These are phyloP conservation scores for Saccharomycopsis schoenii DNA, from an alignment of 805 yeast species.

Conservation along the genomic window DNA sequence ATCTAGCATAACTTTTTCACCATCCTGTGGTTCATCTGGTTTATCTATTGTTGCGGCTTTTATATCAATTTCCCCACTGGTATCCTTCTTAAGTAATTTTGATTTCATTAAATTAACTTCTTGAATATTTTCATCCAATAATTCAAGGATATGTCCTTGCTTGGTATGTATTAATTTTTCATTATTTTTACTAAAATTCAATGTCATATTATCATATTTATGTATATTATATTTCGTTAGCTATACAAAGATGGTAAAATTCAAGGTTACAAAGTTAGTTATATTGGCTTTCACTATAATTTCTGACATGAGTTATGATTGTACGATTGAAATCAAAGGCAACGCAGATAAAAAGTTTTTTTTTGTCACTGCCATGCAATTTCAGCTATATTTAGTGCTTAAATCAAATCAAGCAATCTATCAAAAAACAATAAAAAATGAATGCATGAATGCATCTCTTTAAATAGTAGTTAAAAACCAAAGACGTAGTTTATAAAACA, in stretches of 20 bases:
- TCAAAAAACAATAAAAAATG: neutral
- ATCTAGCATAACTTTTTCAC: neutral
- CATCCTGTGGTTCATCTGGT: neutral
- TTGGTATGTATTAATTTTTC: slow-evolving; percentile 14
- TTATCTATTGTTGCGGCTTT: slow-evolving; percentile 13
- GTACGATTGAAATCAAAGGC: no score
- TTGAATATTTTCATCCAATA: slow-evolving; percentile 34
- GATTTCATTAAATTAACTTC: slow-evolving; percentile 30
- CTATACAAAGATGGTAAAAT: no score
- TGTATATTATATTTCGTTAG: neutral
- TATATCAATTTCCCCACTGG: slow-evolving; percentile 4
- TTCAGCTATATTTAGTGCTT: neutral
- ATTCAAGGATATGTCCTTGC: slow-evolving; percentile 17
- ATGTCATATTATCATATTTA: neutral
- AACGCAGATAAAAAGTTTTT: neutral
- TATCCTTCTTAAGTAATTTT: slow-evolving; percentile 20
- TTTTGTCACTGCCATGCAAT: neutral
- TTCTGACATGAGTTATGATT: neutral
- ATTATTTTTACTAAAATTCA: neutral
- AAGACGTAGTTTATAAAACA: neutral
- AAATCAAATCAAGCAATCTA: neutral
- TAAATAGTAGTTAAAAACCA: no score
- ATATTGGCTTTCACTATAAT: neutral
- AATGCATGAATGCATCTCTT: no score
- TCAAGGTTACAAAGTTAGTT: no score